Conservation (phyloP, 345 rosid genomes). For the Nasturtium officinale region DNA sequence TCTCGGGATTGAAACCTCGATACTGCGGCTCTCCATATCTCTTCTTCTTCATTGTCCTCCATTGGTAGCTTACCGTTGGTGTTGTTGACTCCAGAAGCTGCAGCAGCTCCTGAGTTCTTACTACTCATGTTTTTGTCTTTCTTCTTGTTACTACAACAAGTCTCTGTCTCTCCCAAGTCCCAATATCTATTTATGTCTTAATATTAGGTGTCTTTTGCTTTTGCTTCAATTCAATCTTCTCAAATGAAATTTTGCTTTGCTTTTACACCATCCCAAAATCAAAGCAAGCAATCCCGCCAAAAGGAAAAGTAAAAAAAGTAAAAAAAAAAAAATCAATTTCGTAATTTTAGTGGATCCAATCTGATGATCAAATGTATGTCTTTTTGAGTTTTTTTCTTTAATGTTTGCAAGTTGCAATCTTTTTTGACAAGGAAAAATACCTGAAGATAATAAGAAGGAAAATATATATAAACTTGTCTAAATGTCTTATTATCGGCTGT, state of each 20-base stretch:
- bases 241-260: constrained; percentile 31
- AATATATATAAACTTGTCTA: not conserved
- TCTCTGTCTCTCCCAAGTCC: constrained; percentile 4
- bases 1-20: constrained; percentile 69
- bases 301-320: constrained; percentile 28
- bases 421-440: not conserved
- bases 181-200: constrained; percentile 32
- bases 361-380: constrained; percentile 28
- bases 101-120: constrained; percentile 38
- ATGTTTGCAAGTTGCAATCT: constrained; percentile 14
- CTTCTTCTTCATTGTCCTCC: constrained; percentile 62
- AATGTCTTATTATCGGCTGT: not conserved
- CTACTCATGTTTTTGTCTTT: constrained; percentile 29
- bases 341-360: constrained; percentile 22
- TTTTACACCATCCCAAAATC: constrained; percentile 45
- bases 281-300: constrained; percentile 47
- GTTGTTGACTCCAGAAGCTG: constrained; percentile 33
- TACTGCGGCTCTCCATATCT: constrained; percentile 54
- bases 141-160: constrained; percentile 23
- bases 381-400: constrained; percentile 18
- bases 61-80: constrained; percentile 48
- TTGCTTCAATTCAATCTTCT: constrained; percentile 39
- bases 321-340: not conserved
- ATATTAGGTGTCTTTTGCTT: constrained; percentile 43
- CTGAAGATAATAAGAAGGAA: too few relatives aligned